Conservation (phyloP, 1,284 basidiomycete species). For the Sporisorium sorghi region DNA sequence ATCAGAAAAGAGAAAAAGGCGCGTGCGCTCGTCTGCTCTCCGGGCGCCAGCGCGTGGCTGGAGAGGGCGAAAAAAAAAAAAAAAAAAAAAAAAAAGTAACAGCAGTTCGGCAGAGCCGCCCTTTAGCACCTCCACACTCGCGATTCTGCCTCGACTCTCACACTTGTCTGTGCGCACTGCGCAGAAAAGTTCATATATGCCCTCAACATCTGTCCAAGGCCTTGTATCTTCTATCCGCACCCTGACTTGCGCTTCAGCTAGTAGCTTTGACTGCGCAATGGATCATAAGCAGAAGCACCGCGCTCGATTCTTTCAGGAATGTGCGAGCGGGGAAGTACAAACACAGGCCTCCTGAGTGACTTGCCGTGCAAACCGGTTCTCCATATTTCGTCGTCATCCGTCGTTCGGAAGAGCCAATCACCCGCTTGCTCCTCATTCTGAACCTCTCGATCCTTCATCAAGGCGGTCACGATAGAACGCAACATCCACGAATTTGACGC, state of each 20-base stretch:
- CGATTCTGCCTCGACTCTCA: neutral
- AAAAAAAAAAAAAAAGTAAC: neutral
- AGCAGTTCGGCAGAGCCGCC: neutral
- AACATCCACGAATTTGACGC: neutral
- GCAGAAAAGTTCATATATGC: neutral
- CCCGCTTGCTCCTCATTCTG: neutral
- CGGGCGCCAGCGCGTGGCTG: too few relatives aligned
- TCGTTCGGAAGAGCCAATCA: neutral
- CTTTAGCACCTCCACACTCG: neutral
- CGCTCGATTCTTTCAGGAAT: neutral
- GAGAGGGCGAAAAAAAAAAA: too few relatives aligned
- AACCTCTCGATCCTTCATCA: neutral
- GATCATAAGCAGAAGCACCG: neutral
- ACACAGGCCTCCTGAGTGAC: neutral
- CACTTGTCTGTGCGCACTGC: neutral
- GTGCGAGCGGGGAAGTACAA: neutral
- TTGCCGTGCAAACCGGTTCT: neutral
- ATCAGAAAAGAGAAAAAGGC: too few relatives aligned
- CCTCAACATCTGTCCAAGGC: neutral
- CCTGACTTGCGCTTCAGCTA: neutral
- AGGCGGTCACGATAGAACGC: neutral
- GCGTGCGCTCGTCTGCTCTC: too few relatives aligned
- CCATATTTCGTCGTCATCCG: conserved; percentile 2
- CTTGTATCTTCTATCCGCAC: neutral
- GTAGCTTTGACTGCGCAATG: neutral